These are phyloP conservation scores for Scheffersomyces lignicola DNA, from an alignment of 1,139 yeast species.

Conservation along the genomic window DNA sequence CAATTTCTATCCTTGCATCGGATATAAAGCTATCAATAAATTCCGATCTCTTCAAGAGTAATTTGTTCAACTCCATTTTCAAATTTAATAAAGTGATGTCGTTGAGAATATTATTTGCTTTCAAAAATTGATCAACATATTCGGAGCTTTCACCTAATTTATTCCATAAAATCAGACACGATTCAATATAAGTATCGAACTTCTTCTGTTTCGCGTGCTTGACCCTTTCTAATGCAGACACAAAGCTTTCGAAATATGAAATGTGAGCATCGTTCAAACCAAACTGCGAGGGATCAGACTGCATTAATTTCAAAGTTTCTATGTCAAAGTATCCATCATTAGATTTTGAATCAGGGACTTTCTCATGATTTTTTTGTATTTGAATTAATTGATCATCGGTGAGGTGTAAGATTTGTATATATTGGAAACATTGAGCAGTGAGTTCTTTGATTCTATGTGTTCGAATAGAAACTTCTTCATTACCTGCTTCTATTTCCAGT, in stretches of 20 bases:
- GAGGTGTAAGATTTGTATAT: constrained; percentile 29
- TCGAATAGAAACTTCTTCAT: constrained; percentile 27
- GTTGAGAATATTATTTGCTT: constrained; percentile 35
- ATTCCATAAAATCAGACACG: constrained; percentile 51
- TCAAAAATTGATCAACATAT: constrained; percentile 36
- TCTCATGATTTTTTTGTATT: constrained; percentile 28
- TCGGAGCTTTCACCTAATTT: constrained; percentile 45
- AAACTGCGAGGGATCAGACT: constrained; percentile 38
- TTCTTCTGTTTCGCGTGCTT: constrained; percentile 34
- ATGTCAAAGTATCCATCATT: constrained; percentile 31
- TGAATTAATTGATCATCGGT: constrained; percentile 34
- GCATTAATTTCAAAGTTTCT: constrained; percentile 39
- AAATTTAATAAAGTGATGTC: constrained; percentile 40
- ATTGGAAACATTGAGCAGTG: constrained; percentile 27
- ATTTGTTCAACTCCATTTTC: constrained; percentile 55
- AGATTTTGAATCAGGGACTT: constrained; percentile 10
- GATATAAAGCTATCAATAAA: constrained; percentile 67
- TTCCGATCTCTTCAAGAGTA: constrained; percentile 60
- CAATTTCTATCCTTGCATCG: constrained; percentile 60
- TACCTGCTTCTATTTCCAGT: constrained; percentile 26
- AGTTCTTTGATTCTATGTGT: constrained; percentile 21
- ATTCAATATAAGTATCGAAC: constrained; percentile 28
- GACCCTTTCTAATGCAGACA: constrained; percentile 26
- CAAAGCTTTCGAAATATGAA: constrained; percentile 29
- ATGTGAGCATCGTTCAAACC: constrained; percentile 41